Conservation (phyloP, 108 stramenopile genomes). For the Cylindrotheca closterium region DNA sequence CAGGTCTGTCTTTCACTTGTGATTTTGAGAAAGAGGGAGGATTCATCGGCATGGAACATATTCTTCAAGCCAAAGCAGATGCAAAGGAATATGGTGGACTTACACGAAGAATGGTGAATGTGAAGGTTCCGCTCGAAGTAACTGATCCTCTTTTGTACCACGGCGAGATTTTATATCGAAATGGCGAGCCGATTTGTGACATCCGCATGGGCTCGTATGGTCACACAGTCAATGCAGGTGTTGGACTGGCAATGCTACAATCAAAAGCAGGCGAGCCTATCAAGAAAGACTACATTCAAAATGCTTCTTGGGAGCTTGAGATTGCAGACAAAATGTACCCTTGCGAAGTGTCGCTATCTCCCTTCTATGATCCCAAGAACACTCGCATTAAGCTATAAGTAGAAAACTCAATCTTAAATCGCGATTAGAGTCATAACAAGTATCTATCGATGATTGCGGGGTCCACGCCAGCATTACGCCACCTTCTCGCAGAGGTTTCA, state of each 20-base stretch:
- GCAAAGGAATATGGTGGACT: constrained; percentile 43
- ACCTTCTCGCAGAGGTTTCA: neutral
- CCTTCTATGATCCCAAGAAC: constrained; percentile 78
- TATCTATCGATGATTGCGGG: neutral
- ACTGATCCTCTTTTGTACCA: constrained; percentile 53
- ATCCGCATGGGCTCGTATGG: constrained; percentile 67
- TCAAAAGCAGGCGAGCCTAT: constrained; percentile 17
- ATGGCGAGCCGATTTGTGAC: constrained; percentile 63
- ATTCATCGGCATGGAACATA: constrained; percentile 64
- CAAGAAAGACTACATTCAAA: constrained; percentile 40
- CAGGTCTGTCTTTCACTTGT: constrained; percentile 70
- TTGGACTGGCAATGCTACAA: constrained; percentile 68
- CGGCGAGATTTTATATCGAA: constrained; percentile 70
- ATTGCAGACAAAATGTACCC: constrained; percentile 47
- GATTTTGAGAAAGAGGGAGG: constrained; percentile 61
- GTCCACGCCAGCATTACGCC: neutral
- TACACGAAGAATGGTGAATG: constrained; percentile 40
- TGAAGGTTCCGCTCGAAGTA: constrained; percentile 39
- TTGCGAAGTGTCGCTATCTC: constrained; percentile 40
- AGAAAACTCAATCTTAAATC: neutral
- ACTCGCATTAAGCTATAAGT: constrained; percentile 5
- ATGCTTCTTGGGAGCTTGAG: constrained; percentile 61
- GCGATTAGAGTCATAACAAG: no score
- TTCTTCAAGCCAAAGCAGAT: constrained; percentile 29
- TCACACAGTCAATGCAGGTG: constrained; percentile 63